Percentiles rank a stretch among this genome's conserved stretches.
phyloP scores from a whole-genome alignment of 2,329 filamentous ascomycete genomes.

The Orbilia oligospora region DNA sequence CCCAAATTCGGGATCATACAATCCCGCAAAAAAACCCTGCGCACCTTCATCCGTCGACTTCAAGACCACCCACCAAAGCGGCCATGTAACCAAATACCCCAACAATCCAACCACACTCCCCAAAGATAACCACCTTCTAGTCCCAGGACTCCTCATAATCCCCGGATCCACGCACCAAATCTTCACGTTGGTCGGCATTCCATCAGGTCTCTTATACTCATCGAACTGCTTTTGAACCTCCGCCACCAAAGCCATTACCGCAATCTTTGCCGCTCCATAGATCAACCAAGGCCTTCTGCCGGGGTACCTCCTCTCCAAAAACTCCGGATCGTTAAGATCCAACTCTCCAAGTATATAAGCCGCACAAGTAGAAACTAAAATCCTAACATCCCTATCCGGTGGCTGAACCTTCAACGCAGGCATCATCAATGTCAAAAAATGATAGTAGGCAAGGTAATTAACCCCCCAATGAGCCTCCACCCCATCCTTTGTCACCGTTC shows the following conservation, averaged over 20 bases:
- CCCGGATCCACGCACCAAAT: constrained; percentile 92
- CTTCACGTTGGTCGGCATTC: constrained; percentile 82
- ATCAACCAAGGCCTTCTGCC: constrained; percentile 68
- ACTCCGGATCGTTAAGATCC: constrained; percentile 67
- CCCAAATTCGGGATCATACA: constrained; percentile 82
- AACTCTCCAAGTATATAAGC: constrained; percentile 84
- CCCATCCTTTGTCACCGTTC: constrained; percentile 79
- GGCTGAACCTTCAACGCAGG: constrained; percentile 92
- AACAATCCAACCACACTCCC: constrained; percentile 85
- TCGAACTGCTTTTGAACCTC: constrained; percentile 94
- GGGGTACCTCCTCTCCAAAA: constrained; percentile 68
- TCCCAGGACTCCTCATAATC: constrained; percentile 85
- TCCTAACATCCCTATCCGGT: constrained; percentile 89
- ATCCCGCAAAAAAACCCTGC: constrained; percentile 86
- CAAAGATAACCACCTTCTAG: constrained; percentile 85
- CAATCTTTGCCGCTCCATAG: constrained; percentile 70
- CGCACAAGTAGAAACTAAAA: constrained; percentile 88
- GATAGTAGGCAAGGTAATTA: constrained; percentile 96
- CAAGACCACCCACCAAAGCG: constrained; percentile 86
- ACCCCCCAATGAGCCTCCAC: constrained; percentile 92
- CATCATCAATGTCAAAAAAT: constrained; percentile 89
- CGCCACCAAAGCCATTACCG: constrained; percentile 88
- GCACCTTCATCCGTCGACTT: constrained; percentile 88
- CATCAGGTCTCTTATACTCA: constrained; percentile 85
- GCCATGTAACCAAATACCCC: constrained; percentile 82